phyloP scores from a whole-genome alignment of 495 filamentous ascomycete species.

The Glonium stellatum region DNA sequence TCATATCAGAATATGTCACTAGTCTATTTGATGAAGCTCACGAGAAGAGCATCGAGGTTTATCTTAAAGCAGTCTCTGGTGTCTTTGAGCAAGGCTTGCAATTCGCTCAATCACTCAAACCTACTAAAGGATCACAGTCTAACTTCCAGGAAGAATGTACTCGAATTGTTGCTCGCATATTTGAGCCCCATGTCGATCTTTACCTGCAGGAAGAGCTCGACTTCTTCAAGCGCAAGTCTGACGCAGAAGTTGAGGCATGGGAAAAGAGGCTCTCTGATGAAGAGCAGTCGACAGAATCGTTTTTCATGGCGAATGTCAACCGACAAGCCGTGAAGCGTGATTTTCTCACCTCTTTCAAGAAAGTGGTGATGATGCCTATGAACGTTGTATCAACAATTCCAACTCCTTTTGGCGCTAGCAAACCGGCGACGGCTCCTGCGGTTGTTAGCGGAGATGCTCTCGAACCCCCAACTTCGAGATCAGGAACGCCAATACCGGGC shows the following conservation, averaged over 20 bases:
- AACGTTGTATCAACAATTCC: constrained; percentile 60
- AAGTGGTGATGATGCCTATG: constrained; percentile 98
- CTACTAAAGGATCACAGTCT: constrained; percentile 53
- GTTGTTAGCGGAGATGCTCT: constrained; percentile 19
- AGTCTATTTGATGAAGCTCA: constrained; percentile 86
- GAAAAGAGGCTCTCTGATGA: constrained; percentile 86
- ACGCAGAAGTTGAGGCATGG: constrained; percentile 73
- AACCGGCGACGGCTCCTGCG: constrained; percentile 34
- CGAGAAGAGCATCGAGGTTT: constrained; percentile 63
- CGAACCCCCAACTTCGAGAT: constrained; percentile 25
- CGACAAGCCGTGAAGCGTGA: constrained; percentile 93
- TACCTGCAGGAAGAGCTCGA: constrained; percentile 92
- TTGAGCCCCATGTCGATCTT: constrained; percentile 86
- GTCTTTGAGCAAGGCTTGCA: constrained; percentile 78
- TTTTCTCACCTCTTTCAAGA: constrained; percentile 94
- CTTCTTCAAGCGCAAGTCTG: constrained; percentile 68
- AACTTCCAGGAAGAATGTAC: constrained; percentile 51
- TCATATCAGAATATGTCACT: constrained; percentile 80
- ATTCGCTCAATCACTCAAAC: constrained; percentile 60
- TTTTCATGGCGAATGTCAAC: constrained; percentile 90
- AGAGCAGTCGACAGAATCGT: constrained; percentile 83
- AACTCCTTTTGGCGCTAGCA: constrained; percentile 46
- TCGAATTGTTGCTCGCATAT: constrained; percentile 59
- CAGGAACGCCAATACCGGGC: constrained; percentile 32
- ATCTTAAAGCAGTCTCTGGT: constrained; percentile 78